Percentiles rank a stretch among this genome's conserved stretches.
phyloP scores from a whole-genome alignment of 2,329 filamentous ascomycete genomes.

The Phaeosphaeriaceae sp. region DNA sequence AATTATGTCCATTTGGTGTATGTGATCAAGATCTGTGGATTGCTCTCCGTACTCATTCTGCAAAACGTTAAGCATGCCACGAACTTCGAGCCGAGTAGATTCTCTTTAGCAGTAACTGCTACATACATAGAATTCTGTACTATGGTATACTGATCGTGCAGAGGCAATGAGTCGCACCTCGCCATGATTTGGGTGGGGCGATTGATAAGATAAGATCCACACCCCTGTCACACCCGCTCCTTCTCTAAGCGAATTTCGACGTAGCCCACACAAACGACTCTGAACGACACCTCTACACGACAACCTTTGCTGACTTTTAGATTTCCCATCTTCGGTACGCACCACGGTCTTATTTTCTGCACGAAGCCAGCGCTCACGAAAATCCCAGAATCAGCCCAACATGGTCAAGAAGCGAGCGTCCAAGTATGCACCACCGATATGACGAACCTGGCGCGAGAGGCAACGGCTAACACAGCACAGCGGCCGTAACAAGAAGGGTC shows the following conservation, averaged over 20 bases:
- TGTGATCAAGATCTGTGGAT: neutral
- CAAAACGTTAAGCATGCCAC: too few species aligned
- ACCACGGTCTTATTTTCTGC: conserved; percentile 7
- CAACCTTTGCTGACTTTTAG: conserved; percentile 47
- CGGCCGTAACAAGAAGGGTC: conserved; percentile 99
- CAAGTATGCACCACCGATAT: conserved; percentile 63
- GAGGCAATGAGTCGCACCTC: too few species aligned
- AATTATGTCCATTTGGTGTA: neutral
- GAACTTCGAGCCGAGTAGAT: too few species aligned
- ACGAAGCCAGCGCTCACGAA: conserved; percentile 24
- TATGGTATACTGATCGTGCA: too few species aligned
- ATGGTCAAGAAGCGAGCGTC: conserved; percentile 80
- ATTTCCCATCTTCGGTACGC: conserved; percentile 46
- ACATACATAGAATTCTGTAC: too few species aligned
- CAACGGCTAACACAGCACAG: conserved; percentile 59
- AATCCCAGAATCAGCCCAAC: conserved; percentile 59
- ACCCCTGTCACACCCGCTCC: conserved; percentile 7
- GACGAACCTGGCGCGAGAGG: conserved; percentile 16
- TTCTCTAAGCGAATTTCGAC: conserved; percentile 20
- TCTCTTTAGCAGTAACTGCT: too few species aligned
- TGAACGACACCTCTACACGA: conserved; percentile 36
- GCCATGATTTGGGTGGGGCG: too few species aligned
- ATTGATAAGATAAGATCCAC: conserved; percentile 40
- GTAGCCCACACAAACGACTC: conserved; percentile 20
- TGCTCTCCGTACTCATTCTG: neutral